These are phyloP conservation scores for Teunomyces stri DNA, from an alignment of 805 yeast genomes.

Conservation along the genomic window DNA sequence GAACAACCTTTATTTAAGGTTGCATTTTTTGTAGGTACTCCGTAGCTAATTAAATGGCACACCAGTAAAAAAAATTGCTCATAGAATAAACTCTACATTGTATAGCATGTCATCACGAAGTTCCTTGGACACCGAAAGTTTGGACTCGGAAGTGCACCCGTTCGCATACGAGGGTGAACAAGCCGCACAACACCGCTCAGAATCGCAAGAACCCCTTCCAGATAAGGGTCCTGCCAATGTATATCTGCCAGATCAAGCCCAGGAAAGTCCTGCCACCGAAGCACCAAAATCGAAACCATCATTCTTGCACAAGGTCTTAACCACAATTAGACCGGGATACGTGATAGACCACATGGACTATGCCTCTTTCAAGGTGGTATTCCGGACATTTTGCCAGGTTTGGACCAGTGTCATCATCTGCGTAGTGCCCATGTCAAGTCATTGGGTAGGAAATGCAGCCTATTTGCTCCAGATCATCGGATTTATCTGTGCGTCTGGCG, in stretches of 20 bases:
- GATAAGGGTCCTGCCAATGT: not conserved
- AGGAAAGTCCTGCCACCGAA: not conserved
- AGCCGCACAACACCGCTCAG: not conserved
- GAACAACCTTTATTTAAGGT: not conserved
- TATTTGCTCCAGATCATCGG: constrained; percentile 28
- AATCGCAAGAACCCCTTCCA: not conserved
- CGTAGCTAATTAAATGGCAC: too few species aligned
- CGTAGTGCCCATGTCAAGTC: constrained; percentile 20
- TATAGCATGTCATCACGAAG: not conserved
- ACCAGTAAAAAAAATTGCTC: too few species aligned
- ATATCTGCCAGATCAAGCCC: not conserved
- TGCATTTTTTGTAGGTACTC: not conserved
- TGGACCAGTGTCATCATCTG: constrained; percentile 25
- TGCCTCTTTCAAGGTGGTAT: constrained; percentile 21
- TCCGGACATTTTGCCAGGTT: constrained; percentile 26
- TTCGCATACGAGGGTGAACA: not conserved
- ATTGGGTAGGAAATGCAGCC: constrained; percentile 30
- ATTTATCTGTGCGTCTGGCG: constrained; percentile 27
- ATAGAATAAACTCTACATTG: not conserved
- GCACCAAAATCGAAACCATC: constrained; percentile 3
- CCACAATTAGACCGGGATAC: constrained; percentile 19
- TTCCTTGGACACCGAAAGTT: not conserved
- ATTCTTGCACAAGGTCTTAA: constrained; percentile 10
- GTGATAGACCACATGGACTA: constrained; percentile 25
- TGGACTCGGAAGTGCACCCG: not conserved